Percentiles rank a stretch among this genome's conserved stretches.
Conservation (phyloP, 2,329 filamentous ascomycete genomes). For the Xylariaceae sp. region DNA sequence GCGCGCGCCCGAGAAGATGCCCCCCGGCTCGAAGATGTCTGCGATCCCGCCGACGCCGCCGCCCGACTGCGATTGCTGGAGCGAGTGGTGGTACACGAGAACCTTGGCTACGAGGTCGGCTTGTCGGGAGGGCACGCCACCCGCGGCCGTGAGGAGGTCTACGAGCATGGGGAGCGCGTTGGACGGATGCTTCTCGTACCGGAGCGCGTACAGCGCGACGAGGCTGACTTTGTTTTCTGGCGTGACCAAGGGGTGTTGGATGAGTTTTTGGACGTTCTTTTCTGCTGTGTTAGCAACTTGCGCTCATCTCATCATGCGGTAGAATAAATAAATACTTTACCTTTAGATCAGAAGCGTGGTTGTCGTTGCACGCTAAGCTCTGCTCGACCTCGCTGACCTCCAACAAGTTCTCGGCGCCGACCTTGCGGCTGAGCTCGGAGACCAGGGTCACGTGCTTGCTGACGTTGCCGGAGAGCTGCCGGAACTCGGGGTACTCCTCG, state of each 20-base stretch:
- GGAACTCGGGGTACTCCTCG: conserved; percentile 96
- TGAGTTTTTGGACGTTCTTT: conserved; percentile 77
- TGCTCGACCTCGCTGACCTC: conserved; percentile 97
- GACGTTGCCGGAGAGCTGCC: conserved; percentile 93
- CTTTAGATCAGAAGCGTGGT: conserved; percentile 86
- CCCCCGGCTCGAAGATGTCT: conserved; percentile 85
- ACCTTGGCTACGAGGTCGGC: conserved; percentile 79
- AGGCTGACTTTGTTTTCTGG: conserved; percentile 80
- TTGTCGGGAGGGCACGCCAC: conserved; percentile 68
- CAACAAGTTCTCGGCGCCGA: conserved; percentile 79
- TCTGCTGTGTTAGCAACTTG: too few species aligned
- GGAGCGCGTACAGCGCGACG: conserved; percentile 89
- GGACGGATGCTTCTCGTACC: conserved; percentile 81
- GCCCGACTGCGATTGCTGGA: conserved; percentile 71
- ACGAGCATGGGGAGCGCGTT: conserved; percentile 80
- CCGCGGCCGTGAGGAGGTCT: conserved; percentile 78
- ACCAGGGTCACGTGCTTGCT: conserved; percentile 98
- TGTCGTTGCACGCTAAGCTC: conserved; percentile 94
- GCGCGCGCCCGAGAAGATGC: conserved; percentile 83
- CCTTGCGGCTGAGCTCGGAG: conserved; percentile 82
- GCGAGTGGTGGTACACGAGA: conserved; percentile 76
- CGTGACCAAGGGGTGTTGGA: conserved; percentile 72
- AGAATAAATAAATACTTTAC: conserved; percentile 38
- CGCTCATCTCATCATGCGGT: background rate
- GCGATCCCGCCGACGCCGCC: conserved; percentile 74